Conservation (phyloP, 495 filamentous ascomycete genomes). For the Ascobolus immersus region DNA sequence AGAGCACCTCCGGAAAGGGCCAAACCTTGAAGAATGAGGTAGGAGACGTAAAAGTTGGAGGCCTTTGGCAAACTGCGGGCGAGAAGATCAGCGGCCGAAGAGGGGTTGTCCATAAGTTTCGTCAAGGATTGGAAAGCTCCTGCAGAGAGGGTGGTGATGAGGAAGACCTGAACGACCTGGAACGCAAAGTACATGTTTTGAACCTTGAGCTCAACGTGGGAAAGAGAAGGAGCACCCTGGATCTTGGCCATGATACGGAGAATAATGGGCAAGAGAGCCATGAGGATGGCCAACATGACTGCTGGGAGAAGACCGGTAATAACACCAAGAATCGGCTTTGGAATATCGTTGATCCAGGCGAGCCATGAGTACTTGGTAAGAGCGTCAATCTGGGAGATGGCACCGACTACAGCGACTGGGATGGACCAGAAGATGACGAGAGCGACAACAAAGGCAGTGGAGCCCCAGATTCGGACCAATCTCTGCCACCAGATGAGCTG, state of each 20-base stretch:
- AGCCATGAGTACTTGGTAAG: slow-evolving; percentile 42
- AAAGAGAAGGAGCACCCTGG: slow-evolving; percentile 49
- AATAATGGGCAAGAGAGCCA: slow-evolving; percentile 70
- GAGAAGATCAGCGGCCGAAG: slow-evolving; percentile 33
- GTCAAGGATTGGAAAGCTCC: slow-evolving; percentile 40
- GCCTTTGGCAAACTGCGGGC: slow-evolving; percentile 50
- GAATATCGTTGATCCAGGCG: slow-evolving; percentile 47
- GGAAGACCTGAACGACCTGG: slow-evolving; percentile 85
- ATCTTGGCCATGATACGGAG: slow-evolving; percentile 52
- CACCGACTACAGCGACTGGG: slow-evolving; percentile 63
- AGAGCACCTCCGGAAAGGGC: slow-evolving; percentile 53
- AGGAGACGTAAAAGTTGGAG: slow-evolving; percentile 86
- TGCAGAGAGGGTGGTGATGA: slow-evolving; percentile 57
- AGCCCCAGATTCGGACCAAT: slow-evolving; percentile 42
- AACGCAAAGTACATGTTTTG: slow-evolving; percentile 90
- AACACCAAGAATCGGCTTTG: slow-evolving; percentile 44
- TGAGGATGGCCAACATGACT: slow-evolving; percentile 56
- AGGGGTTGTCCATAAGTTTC: slow-evolving; percentile 39
- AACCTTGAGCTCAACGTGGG: slow-evolving; percentile 57
- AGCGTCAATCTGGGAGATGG: slow-evolving; percentile 59
- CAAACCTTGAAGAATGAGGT: slow-evolving; percentile 81
- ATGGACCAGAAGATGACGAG: slow-evolving; percentile 93
- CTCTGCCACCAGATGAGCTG: slow-evolving; percentile 72
- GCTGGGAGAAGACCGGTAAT: slow-evolving; percentile 65
- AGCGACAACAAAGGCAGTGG: slow-evolving; percentile 42